Base-by-base conservation (phyloP, 2,329 filamentous ascomycete species). In the Talaromyces funiculosus region DNA sequence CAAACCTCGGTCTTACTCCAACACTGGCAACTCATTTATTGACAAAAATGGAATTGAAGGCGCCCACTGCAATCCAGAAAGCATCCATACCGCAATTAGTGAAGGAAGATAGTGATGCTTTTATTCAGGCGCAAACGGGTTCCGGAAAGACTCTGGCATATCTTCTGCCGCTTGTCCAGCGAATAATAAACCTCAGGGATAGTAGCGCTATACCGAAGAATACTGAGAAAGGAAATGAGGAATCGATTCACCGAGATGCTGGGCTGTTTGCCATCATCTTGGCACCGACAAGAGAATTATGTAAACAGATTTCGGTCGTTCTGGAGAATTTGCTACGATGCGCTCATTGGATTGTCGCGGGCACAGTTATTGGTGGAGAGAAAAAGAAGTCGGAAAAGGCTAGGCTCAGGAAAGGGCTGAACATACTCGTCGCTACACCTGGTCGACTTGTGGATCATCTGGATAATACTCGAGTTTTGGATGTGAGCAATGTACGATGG, bases 101-200 rank as follows among this genome's bases (percentile, higher is more conserved):
- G 47, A 86, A 86, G 43, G 87, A 89, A 57, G 89, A 96, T 67
- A 87, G 85, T 49, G 94, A 99, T 78, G 92, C 92, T 2, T 99
- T 99, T 69, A 88, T 99, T 35, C 94, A 97, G 73, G 95, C 94
- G 2, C 89, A 99, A 77, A 99, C 94, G 0, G 94, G 94, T 67
- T 99, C 94, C 0, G 94, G 94, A 77, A 99, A 99, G 78, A 99
- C 94, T 0, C 78, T 99, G 62, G 90, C 94, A n/a, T 99, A 99
- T 72, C 82, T 99, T 4, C 78, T 99, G 6, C 94, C 94, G 1
- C 89, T 99, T 51, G 86, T 99, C 22, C 90, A 99, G 72, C 84
- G 92, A 24, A 88, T 99, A 20, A 85, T 96, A 74, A 83, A 86
- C 14, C 82, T 97, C 31, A 80, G 74, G 73, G 60, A 78, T 76